Evolutionary conservation across 2,329 filamentous ascomycete genomes (phyloP).

Genomic region (Stylonectria norvegica): DNA sequence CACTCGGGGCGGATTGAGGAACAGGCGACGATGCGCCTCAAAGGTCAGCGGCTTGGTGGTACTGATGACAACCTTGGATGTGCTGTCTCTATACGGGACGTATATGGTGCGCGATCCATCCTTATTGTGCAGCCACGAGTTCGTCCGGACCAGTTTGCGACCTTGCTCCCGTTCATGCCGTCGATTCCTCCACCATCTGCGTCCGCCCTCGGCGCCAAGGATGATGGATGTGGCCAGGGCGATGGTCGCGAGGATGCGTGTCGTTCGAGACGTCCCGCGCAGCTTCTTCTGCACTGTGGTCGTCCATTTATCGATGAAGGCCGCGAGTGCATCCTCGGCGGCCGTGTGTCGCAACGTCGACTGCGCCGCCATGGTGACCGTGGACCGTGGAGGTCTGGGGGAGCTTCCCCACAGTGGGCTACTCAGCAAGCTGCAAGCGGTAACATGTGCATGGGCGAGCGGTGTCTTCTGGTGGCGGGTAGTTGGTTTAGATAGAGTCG

Average conservation of each 20-base stretch:
- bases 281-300: constrained; percentile 52
- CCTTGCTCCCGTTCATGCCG: constrained; percentile 80
- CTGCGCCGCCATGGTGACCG: constrained; percentile 70
- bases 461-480: background rate
- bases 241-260: constrained; percentile 72
- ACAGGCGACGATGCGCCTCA: constrained; percentile 89
- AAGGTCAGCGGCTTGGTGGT: constrained; percentile 91
- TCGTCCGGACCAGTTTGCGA: constrained; percentile 75
- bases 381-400: constrained; percentile 8
- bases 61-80: constrained; percentile 86
- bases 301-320: constrained; percentile 60
- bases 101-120: constrained; percentile 94
- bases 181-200: constrained; percentile 69
- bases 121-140: constrained; percentile 90
- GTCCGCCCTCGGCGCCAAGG: constrained; percentile 72
- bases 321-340: constrained; percentile 64
- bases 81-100: constrained; percentile 84
- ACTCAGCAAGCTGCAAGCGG: constrained; percentile 15
- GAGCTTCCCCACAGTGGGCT: constrained; percentile 23
- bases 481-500: background rate
- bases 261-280: constrained; percentile 63
- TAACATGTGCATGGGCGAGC: background rate
- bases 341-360: constrained; percentile 71
- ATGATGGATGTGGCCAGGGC: constrained; percentile 76
- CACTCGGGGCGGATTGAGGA: constrained; percentile 84